phyloP scores from a whole-genome alignment of 2,329 filamentous ascomycete species.

The Calonectria pauciramosa region DNA sequence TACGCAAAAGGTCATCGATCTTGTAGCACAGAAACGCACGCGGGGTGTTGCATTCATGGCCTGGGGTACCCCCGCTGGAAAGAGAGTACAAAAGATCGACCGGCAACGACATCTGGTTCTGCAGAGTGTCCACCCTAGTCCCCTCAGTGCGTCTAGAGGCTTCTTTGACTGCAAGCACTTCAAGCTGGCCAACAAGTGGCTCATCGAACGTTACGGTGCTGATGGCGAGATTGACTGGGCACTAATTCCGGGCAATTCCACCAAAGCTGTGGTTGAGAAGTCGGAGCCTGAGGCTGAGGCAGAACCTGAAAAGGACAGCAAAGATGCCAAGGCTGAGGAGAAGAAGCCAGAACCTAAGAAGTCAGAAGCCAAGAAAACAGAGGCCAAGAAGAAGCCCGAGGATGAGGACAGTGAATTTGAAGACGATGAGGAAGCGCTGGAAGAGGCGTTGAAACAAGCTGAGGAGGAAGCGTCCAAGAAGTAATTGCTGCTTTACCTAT shows the following conservation, averaged over 20 bases:
- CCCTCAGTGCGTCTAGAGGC: slow-evolving; percentile 85
- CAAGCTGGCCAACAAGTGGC: slow-evolving; percentile 86
- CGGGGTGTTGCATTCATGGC: slow-evolving; percentile 94
- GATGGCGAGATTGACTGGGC: slow-evolving; percentile 90
- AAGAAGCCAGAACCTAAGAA: slow-evolving; percentile 45
- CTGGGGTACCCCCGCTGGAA: slow-evolving; percentile 89
- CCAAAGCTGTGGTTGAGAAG: slow-evolving; percentile 45
- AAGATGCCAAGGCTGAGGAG: slow-evolving; percentile 36
- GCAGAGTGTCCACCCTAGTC: slow-evolving; percentile 91
- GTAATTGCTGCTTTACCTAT: slow-evolving; percentile 13
- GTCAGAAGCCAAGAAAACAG: slow-evolving; percentile 31
- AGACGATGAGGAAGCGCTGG: slow-evolving; percentile 54
- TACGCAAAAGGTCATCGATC: slow-evolving; percentile 91
- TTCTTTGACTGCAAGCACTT: slow-evolving; percentile 91
- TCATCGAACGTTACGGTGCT: slow-evolving; percentile 82
- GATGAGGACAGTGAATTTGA: slow-evolving; percentile 49
- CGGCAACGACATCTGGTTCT: slow-evolving; percentile 83
- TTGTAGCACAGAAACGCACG: slow-evolving; percentile 81
- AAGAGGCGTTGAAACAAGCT: slow-evolving; percentile 51
- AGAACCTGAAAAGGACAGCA: neutral
- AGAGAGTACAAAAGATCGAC: slow-evolving; percentile 82
- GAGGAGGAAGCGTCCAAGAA: slow-evolving; percentile 46
- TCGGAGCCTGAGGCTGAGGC: slow-evolving; percentile 43
- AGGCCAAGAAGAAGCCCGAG: slow-evolving; percentile 29
- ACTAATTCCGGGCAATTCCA: slow-evolving; percentile 57